phyloP scores from a whole-genome alignment of 2,329 filamentous ascomycete species.

The Fusarium irregulare region DNA sequence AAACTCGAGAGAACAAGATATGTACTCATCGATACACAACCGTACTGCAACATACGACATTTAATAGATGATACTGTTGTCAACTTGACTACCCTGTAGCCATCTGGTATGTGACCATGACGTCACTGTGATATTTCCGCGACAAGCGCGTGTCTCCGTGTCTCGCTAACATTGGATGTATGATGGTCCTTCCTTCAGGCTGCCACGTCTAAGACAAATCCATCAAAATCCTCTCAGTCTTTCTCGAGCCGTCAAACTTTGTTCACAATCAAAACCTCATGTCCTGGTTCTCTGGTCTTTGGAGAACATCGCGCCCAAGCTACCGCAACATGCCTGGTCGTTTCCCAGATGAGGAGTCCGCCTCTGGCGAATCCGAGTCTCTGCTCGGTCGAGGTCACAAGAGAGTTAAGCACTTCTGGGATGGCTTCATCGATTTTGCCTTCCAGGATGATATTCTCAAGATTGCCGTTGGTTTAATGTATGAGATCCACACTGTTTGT shows the following conservation, averaged over 20 bases:
- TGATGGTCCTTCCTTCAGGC: constrained; percentile 9
- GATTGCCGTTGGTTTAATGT: constrained; percentile 82
- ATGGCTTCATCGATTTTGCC: constrained; percentile 77
- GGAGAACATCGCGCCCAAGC: constrained; percentile 22
- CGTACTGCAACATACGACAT: neutral
- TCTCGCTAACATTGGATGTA: constrained; percentile 1
- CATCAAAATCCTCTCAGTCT: neutral
- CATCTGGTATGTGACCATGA: neutral
- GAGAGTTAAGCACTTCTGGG: constrained; percentile 64
- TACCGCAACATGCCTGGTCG: constrained; percentile 45
- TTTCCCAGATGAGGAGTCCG: constrained; percentile 52
- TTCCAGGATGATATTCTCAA: constrained; percentile 80
- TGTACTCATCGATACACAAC: neutral
- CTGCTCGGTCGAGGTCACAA: constrained; percentile 61
- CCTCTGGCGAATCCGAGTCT: constrained; percentile 48
- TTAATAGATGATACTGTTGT: too few relatives aligned
- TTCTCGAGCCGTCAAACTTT: neutral
- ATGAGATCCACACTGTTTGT: constrained; percentile 41
- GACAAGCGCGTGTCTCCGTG: constrained; percentile 17
- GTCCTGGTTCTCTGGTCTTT: constrained; percentile 30
- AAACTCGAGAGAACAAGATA: neutral
- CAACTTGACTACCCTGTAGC: neutral
- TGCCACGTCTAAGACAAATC: neutral
- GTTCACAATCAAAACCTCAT: neutral
- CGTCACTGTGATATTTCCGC: constrained; percentile 21